These are phyloP conservation scores for Rhizopus microsporus DNA, from an alignment of 371 early-diverging fungal species.

Conservation along the genomic window DNA sequence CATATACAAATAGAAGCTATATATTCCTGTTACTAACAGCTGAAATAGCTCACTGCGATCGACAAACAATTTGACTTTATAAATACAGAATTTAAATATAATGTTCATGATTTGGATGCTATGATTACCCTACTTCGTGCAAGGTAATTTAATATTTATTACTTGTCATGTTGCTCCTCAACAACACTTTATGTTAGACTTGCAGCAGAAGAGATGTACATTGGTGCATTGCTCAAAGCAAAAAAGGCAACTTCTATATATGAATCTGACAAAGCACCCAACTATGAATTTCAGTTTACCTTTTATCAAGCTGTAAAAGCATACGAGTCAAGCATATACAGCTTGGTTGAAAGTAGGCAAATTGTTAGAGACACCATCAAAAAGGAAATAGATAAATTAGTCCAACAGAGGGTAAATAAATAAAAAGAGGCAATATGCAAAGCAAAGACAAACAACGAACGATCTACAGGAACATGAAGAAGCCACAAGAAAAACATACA, in stretches of 20 bases:
- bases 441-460: background rate
- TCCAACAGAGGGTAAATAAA: constrained; percentile 17
- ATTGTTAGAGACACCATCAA: constrained; percentile 22
- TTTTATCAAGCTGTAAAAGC: constrained; percentile 33
- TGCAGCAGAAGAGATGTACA: constrained; percentile 47
- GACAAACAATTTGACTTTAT: constrained; percentile 43
- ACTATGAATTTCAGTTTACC: constrained; percentile 4
- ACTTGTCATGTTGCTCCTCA: background rate
- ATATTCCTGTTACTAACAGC: background rate
- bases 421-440: background rate
- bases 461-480: constrained; percentile 36
- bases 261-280: constrained; percentile 20
- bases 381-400: constrained; percentile 21
- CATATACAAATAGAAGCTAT: background rate
- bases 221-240: constrained; percentile 31
- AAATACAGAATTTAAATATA: constrained; percentile 43
- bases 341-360: constrained; percentile 26
- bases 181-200: constrained; percentile 2
- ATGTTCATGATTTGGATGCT: constrained; percentile 40
- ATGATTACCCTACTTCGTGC: constrained; percentile 36
- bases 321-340: constrained; percentile 34
- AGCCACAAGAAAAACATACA: constrained; percentile 30
- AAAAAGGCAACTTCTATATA: constrained; percentile 19
- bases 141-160: constrained; percentile 28
- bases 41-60: constrained; percentile 18